phyloP scores from a whole-genome alignment of 2,329 filamentous ascomycete genomes.

The Talaromyces atroroseus region DNA sequence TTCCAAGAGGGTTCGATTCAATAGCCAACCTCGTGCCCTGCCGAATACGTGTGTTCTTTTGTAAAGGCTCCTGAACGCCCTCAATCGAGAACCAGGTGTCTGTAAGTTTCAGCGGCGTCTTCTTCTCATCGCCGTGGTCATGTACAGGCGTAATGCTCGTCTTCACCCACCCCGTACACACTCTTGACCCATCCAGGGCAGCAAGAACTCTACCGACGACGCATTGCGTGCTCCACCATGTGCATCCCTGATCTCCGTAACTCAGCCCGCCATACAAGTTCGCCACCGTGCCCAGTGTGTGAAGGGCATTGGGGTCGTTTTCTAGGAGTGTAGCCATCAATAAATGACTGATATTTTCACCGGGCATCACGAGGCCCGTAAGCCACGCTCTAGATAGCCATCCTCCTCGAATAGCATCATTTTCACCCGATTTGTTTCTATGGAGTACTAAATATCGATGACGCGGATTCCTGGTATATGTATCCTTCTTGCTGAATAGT shows the following conservation, averaged over 20 bases:
- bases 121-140: neutral
- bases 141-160: constrained; percentile 34
- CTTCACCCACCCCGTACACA: constrained; percentile 54
- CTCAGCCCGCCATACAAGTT: constrained; percentile 53
- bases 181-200: constrained; percentile 38
- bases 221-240: constrained; percentile 55
- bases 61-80: constrained; percentile 19
- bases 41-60: constrained; percentile 37
- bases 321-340: constrained; percentile 54
- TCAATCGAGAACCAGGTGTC: constrained; percentile 49
- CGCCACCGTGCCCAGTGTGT: constrained; percentile 44
- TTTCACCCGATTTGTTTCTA: constrained; percentile 10
- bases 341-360: constrained; percentile 49
- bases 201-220: constrained; percentile 51
- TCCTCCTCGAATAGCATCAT: constrained; percentile 33
- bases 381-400: constrained; percentile 54
- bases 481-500: constrained; percentile 21
- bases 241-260: constrained; percentile 36
- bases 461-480: constrained; percentile 26
- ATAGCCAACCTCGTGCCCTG: constrained; percentile 34
- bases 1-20: constrained; percentile 38
- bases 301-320: constrained; percentile 47
- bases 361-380: constrained; percentile 51
- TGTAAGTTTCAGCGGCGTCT: constrained; percentile 20
- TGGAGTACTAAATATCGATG: constrained; percentile 27